Base-by-base conservation (phyloP, 345 rosid species). In the Turritis glabra region DNA sequence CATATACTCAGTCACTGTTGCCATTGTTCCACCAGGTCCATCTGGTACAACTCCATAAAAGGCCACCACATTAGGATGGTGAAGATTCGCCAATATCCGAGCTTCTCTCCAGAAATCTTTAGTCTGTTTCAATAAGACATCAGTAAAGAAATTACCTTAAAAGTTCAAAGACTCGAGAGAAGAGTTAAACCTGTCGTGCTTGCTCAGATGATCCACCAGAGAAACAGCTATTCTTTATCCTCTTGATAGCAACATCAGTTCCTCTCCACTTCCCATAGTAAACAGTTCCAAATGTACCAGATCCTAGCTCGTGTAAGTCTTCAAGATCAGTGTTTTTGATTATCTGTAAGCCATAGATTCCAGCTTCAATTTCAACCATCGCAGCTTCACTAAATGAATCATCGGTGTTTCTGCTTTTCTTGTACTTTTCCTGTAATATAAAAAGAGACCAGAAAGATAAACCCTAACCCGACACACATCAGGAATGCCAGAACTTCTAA, bases 81-180 rank as follows among this genome's bases (percentile, higher is more conserved):
- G 98, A 75, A 93, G 94, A 62, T 85, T 86, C 35, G 98, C 89
- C 47, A 93, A 79, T 77, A 93, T 93, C 47, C 77, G 72, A 59
- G 98, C 97, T 80, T 93, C 98, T 80, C 96, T 90, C 97, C 97
- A 89, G 72, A 90, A 90, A 75, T 88, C 96, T 79, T 83, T 90
- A 1, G 82, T 90, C 93, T 89, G 87, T 14, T 60, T 10, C 29
- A 12, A 44, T 32, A 11, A 48, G 10, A 60, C 14, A 51, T 41
- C 35, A 29, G 46, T 52, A 35, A 23, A 48, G 2, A 14, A 52
- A 72, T 27, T 25, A 19, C 3, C 18, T 25, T 18, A 3, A 44
- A 38, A 40, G 44, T 54, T n/a, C 15, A 53, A 64, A 65, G 59
- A 56, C 5, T 51, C 1, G 12, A 50, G 63, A 41, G 8, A 72